Percentiles rank a stretch among this genome's conserved stretches.
Conservation (phyloP, 2,329 filamentous ascomycete species). For the Aspergillus udagawae region DNA sequence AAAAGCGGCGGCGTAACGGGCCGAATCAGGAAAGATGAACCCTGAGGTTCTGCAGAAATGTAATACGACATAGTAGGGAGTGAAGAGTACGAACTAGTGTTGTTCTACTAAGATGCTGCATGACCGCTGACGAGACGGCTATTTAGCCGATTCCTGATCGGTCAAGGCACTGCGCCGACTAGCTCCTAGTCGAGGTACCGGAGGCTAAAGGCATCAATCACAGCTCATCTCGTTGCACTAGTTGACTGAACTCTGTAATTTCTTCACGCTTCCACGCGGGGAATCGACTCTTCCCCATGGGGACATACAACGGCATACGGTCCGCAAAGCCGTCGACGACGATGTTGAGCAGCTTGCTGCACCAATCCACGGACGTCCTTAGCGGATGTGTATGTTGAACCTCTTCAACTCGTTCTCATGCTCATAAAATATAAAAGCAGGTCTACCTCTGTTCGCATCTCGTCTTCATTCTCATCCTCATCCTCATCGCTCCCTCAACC, state of each 20-base stretch:
- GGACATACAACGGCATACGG: conserved; percentile 7
- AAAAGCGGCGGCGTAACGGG: too few relatives aligned
- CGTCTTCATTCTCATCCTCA: background rate
- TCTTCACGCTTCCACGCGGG: background rate
- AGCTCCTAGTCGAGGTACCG: background rate
- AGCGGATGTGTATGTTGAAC: background rate
- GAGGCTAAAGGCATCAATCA: conserved; percentile 4
- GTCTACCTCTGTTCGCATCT: background rate
- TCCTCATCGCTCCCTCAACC: background rate
- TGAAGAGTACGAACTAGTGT: too few relatives aligned
- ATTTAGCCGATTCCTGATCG: background rate
- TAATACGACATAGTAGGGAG: too few relatives aligned
- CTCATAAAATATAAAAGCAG: background rate
- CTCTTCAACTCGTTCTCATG: background rate
- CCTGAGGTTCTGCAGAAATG: too few relatives aligned
- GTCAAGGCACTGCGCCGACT: background rate
- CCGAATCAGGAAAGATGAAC: too few relatives aligned
- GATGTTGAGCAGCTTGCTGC: background rate
- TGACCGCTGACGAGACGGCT: background rate
- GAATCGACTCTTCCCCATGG: background rate
- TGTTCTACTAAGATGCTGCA: too few relatives aligned
- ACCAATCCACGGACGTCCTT: too few relatives aligned
- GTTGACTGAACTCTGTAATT: conserved; percentile 1
- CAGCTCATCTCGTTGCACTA: background rate
- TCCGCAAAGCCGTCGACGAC: conserved; percentile 10